Conservation (phyloP, 2,329 filamentous ascomycete species). For the Aspergillus udagawae region DNA sequence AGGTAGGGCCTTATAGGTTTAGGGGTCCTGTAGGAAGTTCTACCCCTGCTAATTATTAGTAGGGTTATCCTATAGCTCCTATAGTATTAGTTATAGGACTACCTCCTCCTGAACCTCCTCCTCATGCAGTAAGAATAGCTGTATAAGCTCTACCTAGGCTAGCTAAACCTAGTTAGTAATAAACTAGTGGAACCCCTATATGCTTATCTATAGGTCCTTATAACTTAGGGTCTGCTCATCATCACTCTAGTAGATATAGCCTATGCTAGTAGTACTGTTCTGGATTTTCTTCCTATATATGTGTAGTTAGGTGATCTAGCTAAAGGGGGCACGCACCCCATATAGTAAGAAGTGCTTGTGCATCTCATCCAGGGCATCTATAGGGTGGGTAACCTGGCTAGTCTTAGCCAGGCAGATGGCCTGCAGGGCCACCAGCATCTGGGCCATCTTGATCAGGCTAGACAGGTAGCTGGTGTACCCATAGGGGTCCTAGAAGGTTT, state of each 20-base stretch:
- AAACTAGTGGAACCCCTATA: neutral
- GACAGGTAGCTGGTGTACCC: constrained; percentile 3
- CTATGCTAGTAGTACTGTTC: neutral
- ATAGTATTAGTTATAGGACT: neutral
- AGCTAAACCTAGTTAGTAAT: neutral
- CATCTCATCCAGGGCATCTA: neutral
- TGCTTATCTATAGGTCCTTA: neutral
- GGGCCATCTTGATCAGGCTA: neutral
- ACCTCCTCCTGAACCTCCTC: neutral
- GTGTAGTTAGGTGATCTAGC: neutral
- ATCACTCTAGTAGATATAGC: constrained; percentile 8
- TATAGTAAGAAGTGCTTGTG: neutral
- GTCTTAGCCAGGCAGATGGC: neutral
- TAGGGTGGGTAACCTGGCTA: neutral
- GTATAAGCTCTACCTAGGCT: neutral
- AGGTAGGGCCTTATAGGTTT: neutral
- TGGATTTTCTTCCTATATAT: constrained; percentile 4
- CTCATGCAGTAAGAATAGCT: constrained; percentile 3
- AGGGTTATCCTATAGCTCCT: neutral
- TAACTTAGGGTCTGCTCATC: constrained; percentile 5
- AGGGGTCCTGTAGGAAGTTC: neutral
- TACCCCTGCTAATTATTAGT: neutral
- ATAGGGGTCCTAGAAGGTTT: constrained; percentile 1
- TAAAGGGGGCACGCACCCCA: neutral
- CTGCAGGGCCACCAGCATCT: constrained; percentile 2